A percentile compares a stretch with the other conserved stretches of the same genome.
phyloP scores from a whole-genome alignment of 208 protist species.

The Trypanosoma grayi region DNA sequence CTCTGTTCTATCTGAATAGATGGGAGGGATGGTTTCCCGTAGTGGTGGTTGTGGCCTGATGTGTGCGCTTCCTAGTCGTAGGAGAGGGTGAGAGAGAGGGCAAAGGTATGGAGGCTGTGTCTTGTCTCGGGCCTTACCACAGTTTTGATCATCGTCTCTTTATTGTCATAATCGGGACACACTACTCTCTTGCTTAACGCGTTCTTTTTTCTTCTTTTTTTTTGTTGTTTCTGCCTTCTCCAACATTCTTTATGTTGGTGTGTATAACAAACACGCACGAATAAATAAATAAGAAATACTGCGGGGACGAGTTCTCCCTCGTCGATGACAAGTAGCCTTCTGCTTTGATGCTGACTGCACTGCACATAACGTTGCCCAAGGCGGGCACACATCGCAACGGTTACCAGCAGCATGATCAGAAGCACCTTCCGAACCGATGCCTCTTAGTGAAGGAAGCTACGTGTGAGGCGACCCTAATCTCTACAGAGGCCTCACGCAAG shows the following conservation, averaged over 20 bases:
- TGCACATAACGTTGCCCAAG: constrained; percentile 32
- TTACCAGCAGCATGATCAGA: not conserved
- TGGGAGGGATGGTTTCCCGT: too few relatives aligned
- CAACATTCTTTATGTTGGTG: too few relatives aligned
- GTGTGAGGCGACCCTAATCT: constrained; percentile 18
- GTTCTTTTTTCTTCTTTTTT: constrained; percentile 16
- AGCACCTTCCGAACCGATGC: constrained; percentile 23
- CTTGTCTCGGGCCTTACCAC: too few relatives aligned
- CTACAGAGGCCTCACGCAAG: constrained; percentile 15
- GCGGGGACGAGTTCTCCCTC: too few relatives aligned
- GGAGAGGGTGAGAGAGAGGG: too few relatives aligned
- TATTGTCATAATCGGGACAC: too few relatives aligned
- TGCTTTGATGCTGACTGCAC: constrained; percentile 19
- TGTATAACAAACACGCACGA: not conserved
- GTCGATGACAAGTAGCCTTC: not conserved
- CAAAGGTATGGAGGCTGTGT: too few relatives aligned
- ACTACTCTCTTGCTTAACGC: constrained; percentile 9
- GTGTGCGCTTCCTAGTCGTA: too few relatives aligned
- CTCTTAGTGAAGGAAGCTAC: constrained; percentile 24
- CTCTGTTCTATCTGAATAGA: too few relatives aligned
- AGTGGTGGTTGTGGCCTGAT: too few relatives aligned
- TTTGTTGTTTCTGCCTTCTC: constrained; percentile 7
- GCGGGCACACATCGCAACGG: not conserved
- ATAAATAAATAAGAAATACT: not conserved
- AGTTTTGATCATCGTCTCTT: too few relatives aligned